Percentiles rank a stretch among this genome's conserved stretches.
These are phyloP conservation scores for Lasiosphaeris hirsuta DNA, from an alignment of 495 filamentous ascomycete species.

Conservation along the genomic window DNA sequence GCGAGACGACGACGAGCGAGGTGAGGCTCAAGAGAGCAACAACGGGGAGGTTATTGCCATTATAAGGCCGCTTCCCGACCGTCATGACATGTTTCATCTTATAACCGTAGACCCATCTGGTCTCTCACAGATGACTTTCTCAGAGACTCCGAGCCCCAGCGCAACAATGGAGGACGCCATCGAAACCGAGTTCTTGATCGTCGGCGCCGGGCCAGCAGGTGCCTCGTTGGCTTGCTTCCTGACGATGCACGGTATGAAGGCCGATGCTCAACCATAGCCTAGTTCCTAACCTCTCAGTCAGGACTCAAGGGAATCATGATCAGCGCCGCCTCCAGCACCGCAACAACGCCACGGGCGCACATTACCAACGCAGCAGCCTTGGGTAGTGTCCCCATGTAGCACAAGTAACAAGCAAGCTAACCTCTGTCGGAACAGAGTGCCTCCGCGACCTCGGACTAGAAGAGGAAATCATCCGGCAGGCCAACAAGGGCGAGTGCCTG, in stretches of 20 bases:
- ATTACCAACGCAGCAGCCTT: constrained; percentile 38
- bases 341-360: constrained; percentile 48
- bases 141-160: not conserved
- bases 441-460: constrained; percentile 51
- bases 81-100: too few relatives aligned
- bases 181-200: constrained; percentile 44
- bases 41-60: too few relatives aligned
- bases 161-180: constrained; percentile 17
- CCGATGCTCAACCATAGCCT: not conserved
- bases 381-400: not conserved
- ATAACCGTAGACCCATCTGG: too few relatives aligned
- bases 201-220: constrained; percentile 51
- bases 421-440: constrained; percentile 34
- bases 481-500: constrained; percentile 35
- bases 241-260: constrained; percentile 36
- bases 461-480: constrained; percentile 29
- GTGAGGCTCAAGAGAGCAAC: too few relatives aligned
- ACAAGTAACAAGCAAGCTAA: not conserved
- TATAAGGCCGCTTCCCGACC: too few relatives aligned
- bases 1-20: too few relatives aligned
- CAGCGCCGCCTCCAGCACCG: constrained; percentile 34
- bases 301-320: constrained; percentile 46
- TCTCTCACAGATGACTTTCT: not conserved
- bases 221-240: constrained; percentile 50
- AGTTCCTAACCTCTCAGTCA: constrained; percentile 5